Conservation (phyloP, 768 basidiomycete genomes). For the Mycena amicta region DNA sequence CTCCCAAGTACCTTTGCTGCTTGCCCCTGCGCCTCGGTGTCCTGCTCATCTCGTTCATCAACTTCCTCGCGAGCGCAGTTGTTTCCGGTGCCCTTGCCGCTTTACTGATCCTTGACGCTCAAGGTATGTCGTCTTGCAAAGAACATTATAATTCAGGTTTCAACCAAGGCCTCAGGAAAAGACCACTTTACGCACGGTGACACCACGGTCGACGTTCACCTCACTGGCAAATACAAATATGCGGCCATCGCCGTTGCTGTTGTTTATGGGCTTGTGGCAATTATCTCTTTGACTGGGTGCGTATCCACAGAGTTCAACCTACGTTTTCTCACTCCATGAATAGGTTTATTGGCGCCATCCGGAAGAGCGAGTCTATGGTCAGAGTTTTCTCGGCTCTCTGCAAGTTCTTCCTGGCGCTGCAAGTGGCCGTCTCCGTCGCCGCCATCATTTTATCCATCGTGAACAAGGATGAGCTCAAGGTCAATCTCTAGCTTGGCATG, state of each 20-base stretch:
- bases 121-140: conserved; percentile 21
- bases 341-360: conserved; percentile 43
- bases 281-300: conserved; percentile 40
- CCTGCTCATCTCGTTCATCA: conserved; percentile 41
- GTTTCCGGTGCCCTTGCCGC: conserved; percentile 33
- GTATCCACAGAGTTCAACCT: neutral
- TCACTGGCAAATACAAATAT: conserved; percentile 29
- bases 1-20: conserved; percentile 45
- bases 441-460: conserved; percentile 33
- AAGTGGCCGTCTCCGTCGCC: conserved; percentile 3
- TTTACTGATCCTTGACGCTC: conserved; percentile 32
- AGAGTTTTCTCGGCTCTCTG: conserved; percentile 30
- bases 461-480: conserved; percentile 33
- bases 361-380: conserved; percentile 40
- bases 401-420: neutral
- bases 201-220: neutral
- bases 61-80: conserved; percentile 38
- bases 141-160: neutral
- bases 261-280: conserved; percentile 35
- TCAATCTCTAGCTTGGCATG: conserved; percentile 12
- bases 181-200: neutral
- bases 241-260: conserved; percentile 34
- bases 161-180: neutral
- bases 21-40: conserved; percentile 47
- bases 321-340: conserved; percentile 1